A percentile compares a stretch with the other conserved stretches of the same genome.
Conservation (phyloP, 225 moss, liverwort and hornwort genomes). For the Straminergon stramineum region DNA sequence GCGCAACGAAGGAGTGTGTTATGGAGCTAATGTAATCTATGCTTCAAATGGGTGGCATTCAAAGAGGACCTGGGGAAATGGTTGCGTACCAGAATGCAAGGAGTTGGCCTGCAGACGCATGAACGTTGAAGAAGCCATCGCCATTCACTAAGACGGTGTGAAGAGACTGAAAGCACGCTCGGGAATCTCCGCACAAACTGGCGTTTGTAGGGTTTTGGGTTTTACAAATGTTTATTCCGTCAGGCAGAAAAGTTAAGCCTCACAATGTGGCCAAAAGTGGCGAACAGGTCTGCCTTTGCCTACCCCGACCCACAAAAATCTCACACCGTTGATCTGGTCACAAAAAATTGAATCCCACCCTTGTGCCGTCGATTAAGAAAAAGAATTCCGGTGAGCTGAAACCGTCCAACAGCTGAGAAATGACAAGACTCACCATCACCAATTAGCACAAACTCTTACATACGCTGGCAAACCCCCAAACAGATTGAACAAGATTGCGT, state of each 20-base stretch:
- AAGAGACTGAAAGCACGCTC: neutral
- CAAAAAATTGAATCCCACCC: too few relatives aligned
- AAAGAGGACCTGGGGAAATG: neutral
- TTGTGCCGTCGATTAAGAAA: too few relatives aligned
- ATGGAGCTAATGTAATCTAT: neutral
- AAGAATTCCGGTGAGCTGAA: too few relatives aligned
- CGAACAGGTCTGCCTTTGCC: too few relatives aligned
- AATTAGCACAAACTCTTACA: neutral
- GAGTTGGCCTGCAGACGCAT: neutral
- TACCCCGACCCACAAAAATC: too few relatives aligned
- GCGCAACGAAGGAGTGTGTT: neutral
- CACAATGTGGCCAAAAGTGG: too few relatives aligned
- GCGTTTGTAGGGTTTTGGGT: neutral
- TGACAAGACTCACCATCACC: neutral
- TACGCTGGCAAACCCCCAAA: neutral
- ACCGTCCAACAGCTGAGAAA: neutral
- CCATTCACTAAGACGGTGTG: neutral
- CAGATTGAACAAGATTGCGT: neutral
- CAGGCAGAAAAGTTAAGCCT: neutral
- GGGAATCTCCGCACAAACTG: neutral
- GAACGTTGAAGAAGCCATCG: constrained; percentile 11
- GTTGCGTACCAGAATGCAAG: neutral
- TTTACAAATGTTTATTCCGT: neutral
- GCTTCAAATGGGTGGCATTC: neutral
- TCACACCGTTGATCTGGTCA: too few relatives aligned